Evolutionary conservation across 2,329 filamentous ascomycete species (phyloP).

Genomic region (Daldinia eschscholtzii): DNA sequence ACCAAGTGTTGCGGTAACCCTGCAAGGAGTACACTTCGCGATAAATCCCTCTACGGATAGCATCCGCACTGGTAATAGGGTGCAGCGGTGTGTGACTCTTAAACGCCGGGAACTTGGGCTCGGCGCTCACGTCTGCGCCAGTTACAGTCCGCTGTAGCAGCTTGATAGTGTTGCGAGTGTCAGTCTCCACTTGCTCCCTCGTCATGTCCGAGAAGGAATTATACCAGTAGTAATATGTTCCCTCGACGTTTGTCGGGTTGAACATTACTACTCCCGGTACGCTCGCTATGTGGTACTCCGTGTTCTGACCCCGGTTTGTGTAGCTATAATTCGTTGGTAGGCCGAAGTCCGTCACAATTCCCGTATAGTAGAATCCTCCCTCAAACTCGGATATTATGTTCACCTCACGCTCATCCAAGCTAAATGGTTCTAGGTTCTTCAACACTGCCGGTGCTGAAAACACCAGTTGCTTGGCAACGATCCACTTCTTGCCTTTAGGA

Average conservation of each 20-base stretch:
- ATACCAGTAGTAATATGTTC: conserved; percentile 42
- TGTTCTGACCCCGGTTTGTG: conserved; percentile 30
- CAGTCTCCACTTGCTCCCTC: conserved; percentile 28
- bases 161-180: conserved; percentile 33
- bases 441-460: conserved; percentile 27
- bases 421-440: conserved; percentile 28
- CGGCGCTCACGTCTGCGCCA: conserved; percentile 16
- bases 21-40: conserved; percentile 31
- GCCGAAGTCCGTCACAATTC: conserved; percentile 29
- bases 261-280: conserved; percentile 38
- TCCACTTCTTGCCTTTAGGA: conserved; percentile 25
- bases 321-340: conserved; percentile 32
- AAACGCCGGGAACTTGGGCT: conserved; percentile 34
- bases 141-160: conserved; percentile 25
- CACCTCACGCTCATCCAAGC: conserved; percentile 25
- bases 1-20: conserved; percentile 42
- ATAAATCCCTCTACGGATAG: conserved; percentile 33
- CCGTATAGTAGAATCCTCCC: conserved; percentile 36
- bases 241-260: conserved; percentile 31
- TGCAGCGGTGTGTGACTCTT: conserved; percentile 34
- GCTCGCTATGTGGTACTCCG: conserved; percentile 25
- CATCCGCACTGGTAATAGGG: conserved; percentile 30
- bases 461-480: conserved; percentile 35
- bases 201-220: conserved; percentile 24
- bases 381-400: conserved; percentile 32